phyloP scores from a whole-genome alignment of 495 filamentous ascomycete species.

The Penicillium coffeae region DNA sequence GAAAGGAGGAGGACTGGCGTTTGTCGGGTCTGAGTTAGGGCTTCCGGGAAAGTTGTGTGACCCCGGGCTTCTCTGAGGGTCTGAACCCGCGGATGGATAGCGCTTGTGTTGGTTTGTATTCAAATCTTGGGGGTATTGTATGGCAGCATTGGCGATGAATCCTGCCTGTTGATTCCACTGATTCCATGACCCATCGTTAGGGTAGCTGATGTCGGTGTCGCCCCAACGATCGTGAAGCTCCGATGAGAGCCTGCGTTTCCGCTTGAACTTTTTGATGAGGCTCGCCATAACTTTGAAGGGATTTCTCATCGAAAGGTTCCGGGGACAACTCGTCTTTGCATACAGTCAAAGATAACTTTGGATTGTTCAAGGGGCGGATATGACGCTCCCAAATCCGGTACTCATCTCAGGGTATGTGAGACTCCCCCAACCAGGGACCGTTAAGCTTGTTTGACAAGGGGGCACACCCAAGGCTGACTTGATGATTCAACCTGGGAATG shows the following conservation, averaged over 20 bases:
- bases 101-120: not conserved
- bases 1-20: constrained; percentile 19
- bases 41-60: too few relatives aligned
- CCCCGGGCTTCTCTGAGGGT: too few relatives aligned
- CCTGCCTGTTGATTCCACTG: constrained; percentile 28
- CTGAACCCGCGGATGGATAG: constrained; percentile 1
- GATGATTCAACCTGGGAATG: constrained; percentile 7
- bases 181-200: constrained; percentile 44
- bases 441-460: not conserved
- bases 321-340: not conserved
- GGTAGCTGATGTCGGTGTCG: constrained; percentile 39
- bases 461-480: not conserved
- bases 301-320: constrained; percentile 23
- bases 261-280: constrained; percentile 35
- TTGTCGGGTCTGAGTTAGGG: constrained; percentile 4
- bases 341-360: not conserved
- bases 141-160: constrained; percentile 10
- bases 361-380: constrained; percentile 15
- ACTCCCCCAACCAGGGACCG: constrained; percentile 7
- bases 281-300: constrained; percentile 30
- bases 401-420: constrained; percentile 18
- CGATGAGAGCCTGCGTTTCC: constrained; percentile 38
- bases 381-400: constrained; percentile 14
- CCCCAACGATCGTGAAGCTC: constrained; percentile 43
- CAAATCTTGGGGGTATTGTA: constrained; percentile 6